These are phyloP conservation scores for Coleophoma crateriformis DNA, from an alignment of 2,329 filamentous ascomycete species.

Conservation along the genomic window DNA sequence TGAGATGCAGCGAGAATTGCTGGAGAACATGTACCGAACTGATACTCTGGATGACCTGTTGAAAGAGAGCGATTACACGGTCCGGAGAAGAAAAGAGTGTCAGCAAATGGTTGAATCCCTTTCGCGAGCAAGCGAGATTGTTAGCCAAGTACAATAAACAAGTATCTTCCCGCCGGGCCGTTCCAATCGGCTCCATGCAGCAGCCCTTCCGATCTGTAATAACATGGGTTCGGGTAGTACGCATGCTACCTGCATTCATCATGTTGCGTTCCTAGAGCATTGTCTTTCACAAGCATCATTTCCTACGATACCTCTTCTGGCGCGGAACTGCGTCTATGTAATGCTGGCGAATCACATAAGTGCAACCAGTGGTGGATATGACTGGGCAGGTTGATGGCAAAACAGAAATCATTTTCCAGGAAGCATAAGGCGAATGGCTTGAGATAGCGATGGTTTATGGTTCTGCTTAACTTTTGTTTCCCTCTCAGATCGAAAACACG, in stretches of 20 bases:
- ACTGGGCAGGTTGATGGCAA: constrained; percentile 1
- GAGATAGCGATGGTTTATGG: constrained; percentile 6
- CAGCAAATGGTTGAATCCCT: constrained; percentile 98
- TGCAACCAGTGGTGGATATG: constrained; percentile 6
- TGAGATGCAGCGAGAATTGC: constrained; percentile 94
- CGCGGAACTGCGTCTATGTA: constrained; percentile 1
- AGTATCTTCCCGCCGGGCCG: background rate
- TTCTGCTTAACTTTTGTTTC: constrained; percentile 8
- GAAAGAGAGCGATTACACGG: constrained; percentile 96
- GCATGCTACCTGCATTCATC: background rate
- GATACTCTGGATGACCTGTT: constrained; percentile 88
- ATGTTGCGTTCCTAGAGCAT: constrained; percentile 13
- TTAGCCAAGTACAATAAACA: constrained; percentile 59
- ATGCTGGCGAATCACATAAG: constrained; percentile 18
- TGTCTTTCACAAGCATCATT: constrained; percentile 14
- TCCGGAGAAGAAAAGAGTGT: constrained; percentile 93
- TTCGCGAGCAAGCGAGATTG: constrained; percentile 87
- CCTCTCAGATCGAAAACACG: constrained; percentile 9
- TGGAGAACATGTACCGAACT: constrained; percentile 95
- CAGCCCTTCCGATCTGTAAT: constrained; percentile 1
- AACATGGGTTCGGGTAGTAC: background rate
- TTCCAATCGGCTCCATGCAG: constrained; percentile 4
- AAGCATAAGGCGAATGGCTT: constrained; percentile 14
- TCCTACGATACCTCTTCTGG: constrained; percentile 22
- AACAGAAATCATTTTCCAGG: background rate